Base-by-base conservation (phyloP, 371 early-diverging fungal species). In the Phascolomyces articulosus region DNA sequence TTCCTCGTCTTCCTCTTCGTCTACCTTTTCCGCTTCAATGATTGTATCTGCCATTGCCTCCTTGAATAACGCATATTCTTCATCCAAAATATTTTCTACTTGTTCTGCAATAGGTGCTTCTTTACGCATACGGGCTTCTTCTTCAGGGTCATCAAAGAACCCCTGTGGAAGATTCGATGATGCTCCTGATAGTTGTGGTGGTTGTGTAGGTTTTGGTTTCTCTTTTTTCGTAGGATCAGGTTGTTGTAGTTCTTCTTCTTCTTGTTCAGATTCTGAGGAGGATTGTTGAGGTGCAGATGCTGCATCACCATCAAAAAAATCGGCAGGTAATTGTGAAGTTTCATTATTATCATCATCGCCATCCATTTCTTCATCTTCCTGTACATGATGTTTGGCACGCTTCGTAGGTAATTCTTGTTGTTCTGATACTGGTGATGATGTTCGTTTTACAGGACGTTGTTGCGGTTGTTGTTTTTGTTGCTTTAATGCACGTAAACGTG, bases 121-220 rank as follows among this genome's bases (percentile, higher is more conserved):
- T 16, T 74, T 73, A 40, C 75, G 70, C 15, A 66, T 75, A 26
- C 68, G 69, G n/a, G 83, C 80, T 54, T 83, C 83, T 67, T 74
- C 70, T 57, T 77, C 76, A 31, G 79, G 74, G 62, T 79, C 70
- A 55, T 82, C 83, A 69, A 82, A 82, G 44, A 82, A 82, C 16
- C 83, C 83, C 24, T 68, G 57, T 28, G 80, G 83, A 13, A 79
- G 40, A 13, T 13, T 47, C 8, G 27, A 44, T 44, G 15, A 8
- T 44, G 44, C 44, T 44, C 34, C 47, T 40, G 11, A 15, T 41
- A 8, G 41, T n/a, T 41, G 41, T 41, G 4, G 41, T 41, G 4
- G 41, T 44, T 18, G 44, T 44, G 8, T 0, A 4, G 44, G 44
- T 18, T 13, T 34, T 11, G 6, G 6, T 62, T 15, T 3, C 40